phyloP scores from a whole-genome alignment of 768 basidiomycete species.

The Suillus subluteus region DNA sequence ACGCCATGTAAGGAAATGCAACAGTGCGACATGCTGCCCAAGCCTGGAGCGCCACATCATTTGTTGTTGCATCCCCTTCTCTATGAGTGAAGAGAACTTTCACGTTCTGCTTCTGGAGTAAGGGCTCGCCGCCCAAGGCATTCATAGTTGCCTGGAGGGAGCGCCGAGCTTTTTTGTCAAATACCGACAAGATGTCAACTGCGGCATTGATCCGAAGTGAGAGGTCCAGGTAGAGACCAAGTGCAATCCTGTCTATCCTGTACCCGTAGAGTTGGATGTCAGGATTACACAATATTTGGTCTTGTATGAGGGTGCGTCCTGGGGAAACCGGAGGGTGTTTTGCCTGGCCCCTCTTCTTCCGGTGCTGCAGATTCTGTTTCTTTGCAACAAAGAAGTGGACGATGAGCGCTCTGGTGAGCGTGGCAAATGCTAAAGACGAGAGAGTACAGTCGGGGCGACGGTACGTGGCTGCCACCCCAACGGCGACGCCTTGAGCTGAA shows the following conservation, averaged over 20 bases:
- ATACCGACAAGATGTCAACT: constrained; percentile 46
- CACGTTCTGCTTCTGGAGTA: constrained; percentile 32
- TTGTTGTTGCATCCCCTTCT: constrained; percentile 19
- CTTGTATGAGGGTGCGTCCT: constrained; percentile 31
- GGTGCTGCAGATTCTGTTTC: background rate
- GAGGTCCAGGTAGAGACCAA: constrained; percentile 44
- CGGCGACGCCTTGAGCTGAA: constrained; percentile 24
- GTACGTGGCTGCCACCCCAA: constrained; percentile 51
- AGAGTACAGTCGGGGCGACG: constrained; percentile 39
- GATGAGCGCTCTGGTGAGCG: constrained; percentile 37
- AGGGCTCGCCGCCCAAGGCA: constrained; percentile 41
- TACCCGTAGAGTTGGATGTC: constrained; percentile 42
- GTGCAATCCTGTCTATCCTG: constrained; percentile 47
- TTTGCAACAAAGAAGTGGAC: constrained; percentile 32
- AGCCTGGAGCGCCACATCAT: constrained; percentile 42
- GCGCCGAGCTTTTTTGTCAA: constrained; percentile 22
- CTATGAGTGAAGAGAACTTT: constrained; percentile 34
- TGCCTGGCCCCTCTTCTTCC: constrained; percentile 14
- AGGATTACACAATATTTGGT: constrained; percentile 35
- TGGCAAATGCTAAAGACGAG: constrained; percentile 44
- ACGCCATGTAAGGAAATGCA: constrained; percentile 24
- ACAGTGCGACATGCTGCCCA: constrained; percentile 48
- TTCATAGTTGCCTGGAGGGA: constrained; percentile 40
- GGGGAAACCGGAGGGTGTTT: background rate
- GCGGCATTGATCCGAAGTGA: constrained; percentile 37